A percentile compares a stretch with the other conserved stretches of the same genome.
Conservation (phyloP, 805 yeast species). For the Zygosaccharomyces kombuchaensis region DNA sequence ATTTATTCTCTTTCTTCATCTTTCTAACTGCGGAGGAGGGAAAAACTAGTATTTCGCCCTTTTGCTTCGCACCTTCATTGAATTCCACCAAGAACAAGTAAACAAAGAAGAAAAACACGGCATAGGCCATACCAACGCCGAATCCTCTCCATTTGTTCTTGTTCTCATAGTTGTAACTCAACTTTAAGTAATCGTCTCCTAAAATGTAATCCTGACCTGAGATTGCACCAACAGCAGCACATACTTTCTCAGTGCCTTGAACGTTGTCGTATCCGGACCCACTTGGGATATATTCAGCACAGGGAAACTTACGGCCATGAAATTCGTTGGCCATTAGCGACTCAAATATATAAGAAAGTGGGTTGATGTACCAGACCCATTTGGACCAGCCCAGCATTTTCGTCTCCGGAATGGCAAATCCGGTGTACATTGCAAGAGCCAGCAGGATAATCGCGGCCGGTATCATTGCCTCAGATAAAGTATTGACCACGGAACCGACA, state of each 20-base stretch:
- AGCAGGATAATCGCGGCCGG: slow-evolving; percentile 51
- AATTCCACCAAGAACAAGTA: slow-evolving; percentile 54
- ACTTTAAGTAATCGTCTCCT: slow-evolving; percentile 48
- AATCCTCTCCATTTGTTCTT: slow-evolving; percentile 59
- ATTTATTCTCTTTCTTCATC: slow-evolving; percentile 39
- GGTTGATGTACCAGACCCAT: slow-evolving; percentile 60
- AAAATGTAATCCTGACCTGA: slow-evolving; percentile 47
- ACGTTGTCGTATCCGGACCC: slow-evolving; percentile 41
- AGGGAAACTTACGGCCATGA: slow-evolving; percentile 41
- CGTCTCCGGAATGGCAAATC: slow-evolving; percentile 55
- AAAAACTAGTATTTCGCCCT: slow-evolving; percentile 67
- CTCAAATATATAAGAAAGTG: slow-evolving; percentile 55
- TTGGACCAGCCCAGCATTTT: slow-evolving; percentile 60
- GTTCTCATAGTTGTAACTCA: slow-evolving; percentile 42
- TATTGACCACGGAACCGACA: slow-evolving; percentile 45
- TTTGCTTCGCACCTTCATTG: slow-evolving; percentile 59
- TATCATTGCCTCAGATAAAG: slow-evolving; percentile 53
- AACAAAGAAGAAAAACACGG: slow-evolving; percentile 48
- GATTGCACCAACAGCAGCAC: slow-evolving; percentile 53
- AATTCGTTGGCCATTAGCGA: slow-evolving; percentile 57
- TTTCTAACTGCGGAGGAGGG: slow-evolving; percentile 46
- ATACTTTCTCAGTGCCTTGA: slow-evolving; percentile 40
- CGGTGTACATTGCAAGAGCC: slow-evolving; percentile 48
- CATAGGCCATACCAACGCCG: slow-evolving; percentile 58
- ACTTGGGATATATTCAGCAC: slow-evolving; percentile 48